Base-by-base conservation (phyloP, 495 filamentous ascomycete genomes). In the Xylaria nigripes region DNA sequence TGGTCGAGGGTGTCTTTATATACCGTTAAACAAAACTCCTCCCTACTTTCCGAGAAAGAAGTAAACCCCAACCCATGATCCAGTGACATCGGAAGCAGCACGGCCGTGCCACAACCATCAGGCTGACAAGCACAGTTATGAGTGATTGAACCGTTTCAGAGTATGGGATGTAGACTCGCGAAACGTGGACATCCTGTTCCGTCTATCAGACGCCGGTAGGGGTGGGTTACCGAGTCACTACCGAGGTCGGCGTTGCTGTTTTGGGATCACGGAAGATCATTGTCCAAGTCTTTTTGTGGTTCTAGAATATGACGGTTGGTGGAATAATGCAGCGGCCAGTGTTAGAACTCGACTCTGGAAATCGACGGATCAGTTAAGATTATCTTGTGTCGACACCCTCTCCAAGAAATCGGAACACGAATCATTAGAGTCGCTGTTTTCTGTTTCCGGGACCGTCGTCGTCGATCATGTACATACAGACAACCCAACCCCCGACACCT, bases 231-330 rank as follows among this genome's bases (percentile, higher is more conserved):
- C 36, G n/a, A 40, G 3, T 12, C n/a, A 15, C 2, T 5, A 36
- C 32, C 32, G 15, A 18, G 36, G 21, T 27, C 22, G 32, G 12
- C 13, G 18, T 53, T 45, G 9, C 51, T 53, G 16, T 46, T 46
- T 53, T 46, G 42, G 43, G 51, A 27, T 16, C 10, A 19, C 43
- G 51, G 51, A 53, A 53, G 51, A 53, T 53, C 29, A 21, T 47
- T 23, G 29, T n/a, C 51, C 51, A 38, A 16, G 27, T 9, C 27
- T 4, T 27, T 19, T 15, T 27, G 27, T 25, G 51, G 29, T 23
- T 19, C 22, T 18, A 27, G 13, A 36, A 9, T 5, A 36, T 36
- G 6, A 15, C 40, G 36, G 51, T 52, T 53, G 51, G 51, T 53
- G 51, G 51, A 53, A 46, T 46, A 53, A 38, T 44, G n/a, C n/a